Evolutionary conservation across 2,329 filamentous ascomycete genomes (phyloP), one percentile per base, ranked within the genome.

Genomic region (Epichloe scottii): DNA sequence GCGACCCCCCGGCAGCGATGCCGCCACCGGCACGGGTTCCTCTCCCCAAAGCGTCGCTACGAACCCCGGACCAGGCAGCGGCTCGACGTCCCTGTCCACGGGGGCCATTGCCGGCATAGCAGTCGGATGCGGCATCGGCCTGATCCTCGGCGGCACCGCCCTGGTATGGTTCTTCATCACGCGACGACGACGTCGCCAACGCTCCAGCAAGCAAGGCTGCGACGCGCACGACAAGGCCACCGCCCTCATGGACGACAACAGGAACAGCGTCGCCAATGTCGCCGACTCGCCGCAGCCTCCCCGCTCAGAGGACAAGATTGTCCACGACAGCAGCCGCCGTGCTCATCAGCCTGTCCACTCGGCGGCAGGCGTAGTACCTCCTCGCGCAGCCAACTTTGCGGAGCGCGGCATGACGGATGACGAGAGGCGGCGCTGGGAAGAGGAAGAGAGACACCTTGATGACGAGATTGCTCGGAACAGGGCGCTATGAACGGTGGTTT

Each of bases 351-450:
- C 37, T 34, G 42, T 45, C 23, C 19, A 45, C 26, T 21, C 42
- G 12, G 42, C 26, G n/a, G 42, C 42, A 30, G 26, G 26, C 42
- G 42, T 33, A 5, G 42, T 33, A 5, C 42, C 26, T 45, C 42
- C 23, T 14, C 21, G 46, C 11, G 40, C 35, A 5, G 71, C 72
- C 17, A 76, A 78, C 54, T 62, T 81, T 35, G 73, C 79, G 4
- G 77, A 81, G 58, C 77, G 79, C n/a, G 74, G 76, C 47, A 81
- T 81, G 77, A 79, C 77, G 46, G 66, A 68, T 8, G 77, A 75
- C 0, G 76, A 81, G 59, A 76, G 81, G 39, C 30, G 39, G 26
- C 33, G 45, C 11, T 51, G 50, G 50, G 45, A 51, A 58, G 77
- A 79, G 54, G 78, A 81, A 59, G 78, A 82, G 63, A 62, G 73